Conservation (phyloP, 1,139 yeast species). For the Yamadazyma siamensis region DNA sequence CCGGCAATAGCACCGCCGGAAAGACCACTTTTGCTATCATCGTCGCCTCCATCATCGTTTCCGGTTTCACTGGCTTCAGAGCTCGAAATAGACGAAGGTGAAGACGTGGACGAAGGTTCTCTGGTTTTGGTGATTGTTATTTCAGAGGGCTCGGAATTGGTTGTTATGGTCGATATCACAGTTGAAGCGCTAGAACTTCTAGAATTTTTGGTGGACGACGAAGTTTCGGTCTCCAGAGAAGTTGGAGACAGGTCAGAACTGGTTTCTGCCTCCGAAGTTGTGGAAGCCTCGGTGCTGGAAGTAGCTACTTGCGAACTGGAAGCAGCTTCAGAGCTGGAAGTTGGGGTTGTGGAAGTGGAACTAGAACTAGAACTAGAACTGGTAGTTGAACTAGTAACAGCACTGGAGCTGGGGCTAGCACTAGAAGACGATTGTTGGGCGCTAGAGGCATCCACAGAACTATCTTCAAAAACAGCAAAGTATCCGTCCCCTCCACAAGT, state of each 20-base stretch:
- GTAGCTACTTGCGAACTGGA: slow-evolving; percentile 1
- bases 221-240: slow-evolving; percentile 3
- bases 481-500: slow-evolving; percentile 62
- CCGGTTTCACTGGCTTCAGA: slow-evolving; percentile 3
- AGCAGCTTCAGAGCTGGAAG: slow-evolving; percentile 6
- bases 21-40: slow-evolving; percentile 19
- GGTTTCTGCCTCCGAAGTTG: slow-evolving; percentile 1
- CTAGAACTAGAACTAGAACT: slow-evolving; percentile 11
- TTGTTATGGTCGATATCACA: slow-evolving; percentile 21
- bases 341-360: slow-evolving; percentile 6
- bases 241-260: slow-evolving; percentile 4
- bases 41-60: slow-evolving; percentile 5
- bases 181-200: slow-evolving; percentile 12
- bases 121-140: slow-evolving; percentile 22
- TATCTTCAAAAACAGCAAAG: slow-evolving; percentile 45
- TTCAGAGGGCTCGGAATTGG: slow-evolving; percentile 17
- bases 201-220: slow-evolving; percentile 3
- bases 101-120: slow-evolving; percentile 11
- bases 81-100: slow-evolving; percentile 1
- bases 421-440: slow-evolving; percentile 12
- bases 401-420: slow-evolving; percentile 12
- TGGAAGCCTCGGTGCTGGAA: not conserved
- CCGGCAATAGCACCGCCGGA: slow-evolving; percentile 75
- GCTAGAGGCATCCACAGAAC: slow-evolving; percentile 18
- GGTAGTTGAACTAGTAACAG: slow-evolving; percentile 7